phyloP scores from a whole-genome alignment of 23 red algal genomes.

The Gracilaria domingensis region DNA sequence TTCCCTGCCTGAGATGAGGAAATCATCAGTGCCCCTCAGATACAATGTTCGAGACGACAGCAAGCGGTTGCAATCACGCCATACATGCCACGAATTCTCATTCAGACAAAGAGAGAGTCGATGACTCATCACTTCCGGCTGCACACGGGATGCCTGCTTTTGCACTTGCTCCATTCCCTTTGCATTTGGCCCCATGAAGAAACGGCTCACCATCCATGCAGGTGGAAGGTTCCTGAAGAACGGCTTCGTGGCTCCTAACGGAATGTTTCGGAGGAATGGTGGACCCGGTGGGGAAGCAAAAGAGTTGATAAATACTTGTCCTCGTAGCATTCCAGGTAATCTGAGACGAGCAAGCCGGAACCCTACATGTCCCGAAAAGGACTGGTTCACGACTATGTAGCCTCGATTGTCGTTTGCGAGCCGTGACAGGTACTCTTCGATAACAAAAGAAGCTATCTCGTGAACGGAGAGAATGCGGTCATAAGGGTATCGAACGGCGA shows the following conservation, averaged over 20 bases:
- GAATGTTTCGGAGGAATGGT: conserved; percentile 12
- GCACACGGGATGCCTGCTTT: background rate
- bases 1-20: conserved; percentile 1
- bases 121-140: conserved; percentile 40
- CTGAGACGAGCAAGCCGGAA: conserved; percentile 1
- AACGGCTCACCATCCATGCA: conserved; percentile 35
- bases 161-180: conserved; percentile 32
- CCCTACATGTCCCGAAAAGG: conserved; percentile 47
- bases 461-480: conserved; percentile 14
- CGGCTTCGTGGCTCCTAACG: background rate
- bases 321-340: background rate
- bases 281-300: conserved; percentile 47
- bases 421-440: background rate
- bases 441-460: conserved; percentile 17
- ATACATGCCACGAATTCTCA: conserved; percentile 30
- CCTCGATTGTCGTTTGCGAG: conserved; percentile 32
- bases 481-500: conserved; percentile 36
- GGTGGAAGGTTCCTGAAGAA: conserved; percentile 39
- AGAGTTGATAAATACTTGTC: conserved; percentile 53
- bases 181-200: conserved; percentile 40
- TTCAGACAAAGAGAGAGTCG: conserved; percentile 9
- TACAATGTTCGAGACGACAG: conserved; percentile 19
- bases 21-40: conserved; percentile 34
- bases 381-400: conserved; percentile 45
- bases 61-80: conserved; percentile 14